Evolutionary conservation across 805 yeast species (phyloP).

Genomic region (Candida maesae): DNA sequence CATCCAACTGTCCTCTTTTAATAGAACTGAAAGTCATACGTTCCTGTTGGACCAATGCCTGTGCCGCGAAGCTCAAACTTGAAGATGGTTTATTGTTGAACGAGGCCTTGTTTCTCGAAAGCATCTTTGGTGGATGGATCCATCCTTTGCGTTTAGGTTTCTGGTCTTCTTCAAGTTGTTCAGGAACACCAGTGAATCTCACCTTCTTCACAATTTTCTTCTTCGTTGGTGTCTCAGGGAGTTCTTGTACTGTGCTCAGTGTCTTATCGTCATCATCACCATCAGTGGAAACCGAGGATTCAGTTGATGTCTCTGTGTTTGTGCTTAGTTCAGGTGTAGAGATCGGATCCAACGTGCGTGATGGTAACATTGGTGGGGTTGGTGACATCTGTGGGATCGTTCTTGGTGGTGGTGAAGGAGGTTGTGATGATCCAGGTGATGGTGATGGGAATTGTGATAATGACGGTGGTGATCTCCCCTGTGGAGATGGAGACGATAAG

Average conservation of each 20-base stretch:
- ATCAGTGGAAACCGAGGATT: constrained; percentile 8
- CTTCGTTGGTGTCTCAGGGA: constrained; percentile 8
- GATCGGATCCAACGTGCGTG: background rate
- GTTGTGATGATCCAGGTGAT: too few relatives aligned
- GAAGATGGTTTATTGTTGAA: too few relatives aligned
- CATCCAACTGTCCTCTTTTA: constrained; percentile 23
- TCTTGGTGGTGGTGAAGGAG: too few relatives aligned
- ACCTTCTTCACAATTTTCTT: constrained; percentile 23
- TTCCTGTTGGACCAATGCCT: constrained; percentile 24
- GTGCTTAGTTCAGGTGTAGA: constrained; percentile 8
- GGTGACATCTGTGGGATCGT: too few relatives aligned
- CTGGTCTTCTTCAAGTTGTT: constrained; percentile 16
- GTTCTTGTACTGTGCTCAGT: constrained; percentile 5
- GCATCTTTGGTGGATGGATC: constrained; percentile 21
- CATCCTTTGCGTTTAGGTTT: constrained; percentile 25
- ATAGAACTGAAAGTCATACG: constrained; percentile 22
- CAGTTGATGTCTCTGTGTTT: constrained; percentile 15
- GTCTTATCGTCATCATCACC: constrained; percentile 4
- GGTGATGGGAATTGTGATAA: too few relatives aligned
- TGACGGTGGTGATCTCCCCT: constrained; percentile 1
- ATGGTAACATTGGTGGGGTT: too few relatives aligned
- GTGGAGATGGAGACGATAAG: constrained; percentile 3
- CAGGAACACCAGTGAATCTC: constrained; percentile 28
- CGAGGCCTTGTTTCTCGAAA: constrained; percentile 7
- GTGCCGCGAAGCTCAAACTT: constrained; percentile 25